Evolutionary conservation across 176 grass and related monocot genomes (phyloP), one percentile per base, ranked within the genome.

Genomic region (Raddia distichophylla): DNA sequence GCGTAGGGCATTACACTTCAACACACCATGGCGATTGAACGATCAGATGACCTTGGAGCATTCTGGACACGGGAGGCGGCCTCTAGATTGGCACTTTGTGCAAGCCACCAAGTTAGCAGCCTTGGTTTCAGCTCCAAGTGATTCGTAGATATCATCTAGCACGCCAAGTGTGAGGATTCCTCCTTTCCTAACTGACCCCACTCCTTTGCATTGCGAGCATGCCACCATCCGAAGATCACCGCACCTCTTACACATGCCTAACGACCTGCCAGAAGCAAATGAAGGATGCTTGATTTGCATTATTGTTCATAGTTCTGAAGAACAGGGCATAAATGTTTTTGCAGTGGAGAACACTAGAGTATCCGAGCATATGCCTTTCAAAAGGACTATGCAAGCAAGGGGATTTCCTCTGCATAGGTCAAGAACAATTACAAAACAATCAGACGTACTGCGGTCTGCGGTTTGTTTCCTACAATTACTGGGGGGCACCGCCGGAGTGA

Each of bases 231-330:
- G 90, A 61, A 94, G 92, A 83, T 94, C 84, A 45, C 95, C 92
- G 0, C 95, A 94, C 53, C 63, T 91, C 86, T 91, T 92, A 33
- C 95, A 98, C 92, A 94, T 98, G 46, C 89, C 82, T 75, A 98
- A 80, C 46, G 92, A 93, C 59, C 95, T 98, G 85, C 40, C 5
- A 50, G 27, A 70, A 27, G 27, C 27, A 27, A 46, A 68, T 12
- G 43, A 44, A 68, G 37, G 14, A 43, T 9, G 37, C 2, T 43
- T 44, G 16, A n/a, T 1, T 67, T 67, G 8, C 18, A 5, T 40
- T 43, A 5, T 40, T 40, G 37, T 40, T 40, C 37, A 1, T n/a
- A 43, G n/a, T 67, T 67, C 15, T 17, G 63, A 67, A 44, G 14
- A 67, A 67, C 8, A 10, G 9, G 64, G 40, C 40, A 18, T 66